These are phyloP conservation scores for Ehretia macrophylla DNA, from an alignment of 257 asterid genomes.

Conservation along the genomic window DNA sequence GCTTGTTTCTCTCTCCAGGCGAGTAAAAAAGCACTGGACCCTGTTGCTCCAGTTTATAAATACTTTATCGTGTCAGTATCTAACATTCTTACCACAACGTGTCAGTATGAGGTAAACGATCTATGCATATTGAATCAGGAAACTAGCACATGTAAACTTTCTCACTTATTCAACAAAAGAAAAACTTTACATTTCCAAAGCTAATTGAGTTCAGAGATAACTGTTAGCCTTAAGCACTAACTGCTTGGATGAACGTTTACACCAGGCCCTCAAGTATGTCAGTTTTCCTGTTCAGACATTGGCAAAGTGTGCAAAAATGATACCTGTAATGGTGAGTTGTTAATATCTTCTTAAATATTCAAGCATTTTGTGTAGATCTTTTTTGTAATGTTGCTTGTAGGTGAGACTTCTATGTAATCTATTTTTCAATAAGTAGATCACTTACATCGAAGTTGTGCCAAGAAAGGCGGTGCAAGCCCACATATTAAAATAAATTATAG, in stretches of 20 bases:
- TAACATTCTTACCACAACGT: constrained; percentile 91
- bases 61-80: constrained; percentile 80
- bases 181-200: not conserved
- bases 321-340: constrained; percentile 94
- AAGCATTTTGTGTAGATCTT: not conserved
- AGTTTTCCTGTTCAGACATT: constrained; percentile 97
- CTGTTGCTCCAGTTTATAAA: constrained; percentile 94
- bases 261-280: constrained; percentile 98
- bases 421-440: not conserved
- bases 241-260: constrained; percentile 17
- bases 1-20: constrained; percentile 40
- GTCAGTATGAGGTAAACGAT: constrained; percentile 86
- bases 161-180: not conserved
- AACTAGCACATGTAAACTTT: constrained; percentile 8
- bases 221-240: not conserved
- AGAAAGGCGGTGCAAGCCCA: too few relatives aligned
- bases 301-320: constrained; percentile 99
- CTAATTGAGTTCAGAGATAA: not conserved
- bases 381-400: not conserved
- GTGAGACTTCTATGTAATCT: not conserved
- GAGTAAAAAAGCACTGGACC: constrained; percentile 73
- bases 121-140: not conserved
- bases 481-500: too few relatives aligned
- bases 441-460: too few relatives aligned
- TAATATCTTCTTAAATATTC: constrained; percentile 3